Base-by-base conservation (phyloP, 139 green algal species). In the Klebsormidium nitens region DNA sequence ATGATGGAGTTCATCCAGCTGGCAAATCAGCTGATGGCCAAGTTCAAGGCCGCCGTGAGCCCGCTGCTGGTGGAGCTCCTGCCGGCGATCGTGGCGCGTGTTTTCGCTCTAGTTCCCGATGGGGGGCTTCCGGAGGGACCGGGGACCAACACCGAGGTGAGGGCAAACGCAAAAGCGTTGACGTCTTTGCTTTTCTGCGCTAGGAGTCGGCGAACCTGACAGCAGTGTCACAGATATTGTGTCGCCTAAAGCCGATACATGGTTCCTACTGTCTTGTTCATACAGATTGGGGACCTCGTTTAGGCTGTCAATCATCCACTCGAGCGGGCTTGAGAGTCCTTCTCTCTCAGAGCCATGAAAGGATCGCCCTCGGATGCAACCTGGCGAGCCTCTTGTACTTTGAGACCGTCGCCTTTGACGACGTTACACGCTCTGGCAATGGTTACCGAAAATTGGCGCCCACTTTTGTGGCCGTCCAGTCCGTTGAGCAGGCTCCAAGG, bases 1-100 rank as follows among this genome's bases (percentile, higher is more conserved):
- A 62, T 82, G 49, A 29, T 74, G 34, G 76, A 82, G 64, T 76
- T 69, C 23, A 17, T 82, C 3, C 71, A 80, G 64, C 58, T 82
- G 23, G 29, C 80, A 5, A 81, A 74, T 52, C 76, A 81, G 63
- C 63, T 82, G 6, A 76, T 76, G 39, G 46, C 40, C 8, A 71
- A 67, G 40, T 80, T 76, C 72, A 80, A 80, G 29, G 56, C 32
- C 0, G 29, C 28, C 35, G 35, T 81, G 26, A 46, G 35, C 4
- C 37, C 64, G 35, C 71, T 82, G 28, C n/a, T 82, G 5, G 42
- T 49, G 29, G 32, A 61, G 39, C 3, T 77, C 26, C 44, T 76
- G n/a, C 49, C 26, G n/a, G 32, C 59, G 0, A 17, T 79, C 23
- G 19, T 77, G 8, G 29, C 32, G 17, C 65, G 71, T 19, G 8